Evolutionary conservation across 306 rosid species (phyloP), one percentile per base, ranked within the genome.

Genomic region (Castanea crenata): DNA sequence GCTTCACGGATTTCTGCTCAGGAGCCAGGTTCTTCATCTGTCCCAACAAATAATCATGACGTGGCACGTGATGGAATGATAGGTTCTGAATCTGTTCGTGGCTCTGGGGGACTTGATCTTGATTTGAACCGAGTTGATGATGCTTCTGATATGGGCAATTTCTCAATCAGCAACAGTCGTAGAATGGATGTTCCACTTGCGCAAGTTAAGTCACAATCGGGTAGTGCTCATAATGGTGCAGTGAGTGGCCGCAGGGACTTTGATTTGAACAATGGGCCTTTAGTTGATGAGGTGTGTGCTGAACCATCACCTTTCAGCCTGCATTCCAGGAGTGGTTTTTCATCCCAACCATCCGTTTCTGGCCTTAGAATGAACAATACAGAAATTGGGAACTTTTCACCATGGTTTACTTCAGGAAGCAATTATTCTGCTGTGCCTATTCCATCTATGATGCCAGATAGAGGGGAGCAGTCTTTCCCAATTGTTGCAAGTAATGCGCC

Each of bases 201-300:
- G 52, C 89, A 84, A 57, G 41, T 80, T 71, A 88, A 87, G 77
- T 84, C 95, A 38, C 81, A 88, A 7, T 71, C 94, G 54, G 89
- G 91, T 87, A 94, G 93, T 68, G 80, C 86, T 78, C 81, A 91
- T 38, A 91, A 88, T 62, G 87, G 92, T 18, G 96, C 90, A 31
- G 75, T 76, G 25, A 91, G 83, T 74, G 90, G 81, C 78, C 83
- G 90, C 5, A 84, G 98, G 89, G 90, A 93, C 82, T 93, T 95
- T 49, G 99, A 95, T 86, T 88, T 95, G 80, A 95, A 95, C 89
- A 88, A 95, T 79, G 98, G 99, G 59, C 99, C 98, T 19, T 87
- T 91, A 76, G 90, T 89, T 46, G 99, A 95, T 73, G 99, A 93
- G 67, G 84, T 82, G 78, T 87, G 82, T 52, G 51, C 80, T 23